Base-by-base conservation (phyloP, 441 rosid species). In the Aquilaria agallochum region DNA sequence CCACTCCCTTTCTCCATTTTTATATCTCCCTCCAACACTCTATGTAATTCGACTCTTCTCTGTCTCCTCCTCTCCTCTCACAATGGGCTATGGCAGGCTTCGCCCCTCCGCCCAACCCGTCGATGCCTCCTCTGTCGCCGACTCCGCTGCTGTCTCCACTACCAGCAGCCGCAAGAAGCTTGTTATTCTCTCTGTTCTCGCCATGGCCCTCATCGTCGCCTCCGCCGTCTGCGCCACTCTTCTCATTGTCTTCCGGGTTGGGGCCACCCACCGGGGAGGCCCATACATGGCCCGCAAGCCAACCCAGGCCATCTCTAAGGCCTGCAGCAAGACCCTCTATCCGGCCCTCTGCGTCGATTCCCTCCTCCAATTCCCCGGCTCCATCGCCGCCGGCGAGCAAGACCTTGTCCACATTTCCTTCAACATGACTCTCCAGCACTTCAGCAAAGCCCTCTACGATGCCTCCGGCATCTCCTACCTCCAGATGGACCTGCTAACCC, bases 361-460 rank as follows among this genome's bases (percentile, higher is more conserved):
- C 1, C 84, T 94, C 2, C 73, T 87, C 0, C 77, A 76, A 8
- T 85, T 85, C 63, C 97, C 98, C 5, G 98, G 90, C 44, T 67
- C 88, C 2, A 33, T 59, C 57, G 64, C 69, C n/a, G 96, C 96
- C 31, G 67, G 52, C 67, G 96, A 89, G 71, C 59, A 70, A 31
- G 88, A 90, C 72, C 84, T 94, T 50, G 73, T 94, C 62, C 95
- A 94, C 90, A 84, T 94, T 70, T 90, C 97, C 4, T 82, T 94
- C 82, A 94, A 94, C 67, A 82, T 89, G 73, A 90, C 98, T 53
- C 86, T 90, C 20, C 95, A 80, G 62, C 86, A 83, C 72, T 78
- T 94, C 75, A 73, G 45, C 77, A 80, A 74, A 68, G 98, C 98
- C 0, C 84, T 94, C n/a, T 90, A 90, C 54, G 30, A 60, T 31